phyloP scores from a whole-genome alignment of 2,329 filamentous ascomycete genomes.

The Bipolaris gigantea region DNA sequence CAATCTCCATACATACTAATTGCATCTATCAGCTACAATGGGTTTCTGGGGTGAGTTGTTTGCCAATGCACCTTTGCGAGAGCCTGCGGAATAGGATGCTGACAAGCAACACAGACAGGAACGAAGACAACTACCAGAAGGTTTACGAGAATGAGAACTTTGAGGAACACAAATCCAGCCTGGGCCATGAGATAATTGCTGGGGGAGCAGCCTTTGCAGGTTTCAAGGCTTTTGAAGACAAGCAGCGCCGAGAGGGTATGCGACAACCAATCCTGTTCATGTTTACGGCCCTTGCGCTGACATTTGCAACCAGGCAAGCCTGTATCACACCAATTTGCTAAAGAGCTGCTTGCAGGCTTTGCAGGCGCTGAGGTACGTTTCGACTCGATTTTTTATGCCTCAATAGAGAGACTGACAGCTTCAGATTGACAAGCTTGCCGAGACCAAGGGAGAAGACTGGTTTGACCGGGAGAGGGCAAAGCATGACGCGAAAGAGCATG shows the following conservation, averaged over 20 bases:
- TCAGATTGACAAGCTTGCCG: slow-evolving; percentile 66
- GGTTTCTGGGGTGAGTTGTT: slow-evolving; percentile 47
- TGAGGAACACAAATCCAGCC: slow-evolving; percentile 60
- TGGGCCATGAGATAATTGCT: slow-evolving; percentile 74
- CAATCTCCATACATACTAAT: not conserved
- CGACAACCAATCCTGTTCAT: not conserved
- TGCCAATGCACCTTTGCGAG: not conserved
- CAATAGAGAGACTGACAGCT: not conserved
- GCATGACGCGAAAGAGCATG: slow-evolving; percentile 48
- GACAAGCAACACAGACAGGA: slow-evolving; percentile 48
- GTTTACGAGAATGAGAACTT: slow-evolving; percentile 55
- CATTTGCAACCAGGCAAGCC: slow-evolving; percentile 59
- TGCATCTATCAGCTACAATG: slow-evolving; percentile 32
- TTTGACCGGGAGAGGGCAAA: slow-evolving; percentile 54
- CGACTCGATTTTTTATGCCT: not conserved
- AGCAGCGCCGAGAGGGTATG: slow-evolving; percentile 69
- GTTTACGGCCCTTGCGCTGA: slow-evolving; percentile 2
- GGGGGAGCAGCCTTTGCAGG: slow-evolving; percentile 77
- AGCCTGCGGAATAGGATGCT: not conserved
- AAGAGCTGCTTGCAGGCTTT: slow-evolving; percentile 73
- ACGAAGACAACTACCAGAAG: slow-evolving; percentile 57
- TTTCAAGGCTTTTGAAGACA: slow-evolving; percentile 78
- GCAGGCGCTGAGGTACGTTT: slow-evolving; percentile 66
- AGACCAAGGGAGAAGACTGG: slow-evolving; percentile 56
- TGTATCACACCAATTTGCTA: slow-evolving; percentile 73